Base-by-base conservation (phyloP, 2,329 filamentous ascomycete genomes). In the Xylariaceae sp. region DNA sequence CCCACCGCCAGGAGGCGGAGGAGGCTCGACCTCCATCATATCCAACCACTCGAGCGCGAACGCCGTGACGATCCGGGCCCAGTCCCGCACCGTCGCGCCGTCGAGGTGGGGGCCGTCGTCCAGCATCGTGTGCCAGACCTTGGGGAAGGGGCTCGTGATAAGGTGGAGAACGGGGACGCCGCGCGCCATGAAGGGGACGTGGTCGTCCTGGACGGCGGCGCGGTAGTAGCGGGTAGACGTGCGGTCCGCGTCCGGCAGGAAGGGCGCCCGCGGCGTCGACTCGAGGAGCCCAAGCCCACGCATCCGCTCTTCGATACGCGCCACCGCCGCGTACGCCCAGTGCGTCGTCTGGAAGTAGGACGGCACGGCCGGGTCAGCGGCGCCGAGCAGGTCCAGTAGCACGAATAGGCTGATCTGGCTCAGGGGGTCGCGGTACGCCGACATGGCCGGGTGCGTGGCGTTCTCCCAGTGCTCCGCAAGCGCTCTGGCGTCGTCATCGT, bases 1-100 rank as follows among this genome's bases (percentile, higher is more conserved):
- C 7, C 9, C 5, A 37, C 3, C 32, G 14, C 9, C 12, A 37
- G 12, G 5, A 7, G 3, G 9, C 7, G 6, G 26, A 37, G 32
- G 32, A 12, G 73, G 69, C 53, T 71, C 67, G 6, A 75, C 69
- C 59, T 75, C 72, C 70, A 73, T 75, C 68, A 93, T 75, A 64
- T 92, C 90, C 78, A 95, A 80, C 89, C 90, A 95, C 70, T 93
- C 90, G 3, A 88, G 82, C 44, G 84, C 81, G 74, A 95, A 95
- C 0, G 85, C 89, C 0, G 87, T 85, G 2, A 90, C 78, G 29
- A 95, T 82, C 65, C 81, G 82, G 18, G 87, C 81, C 90, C 90
- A 95, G 71, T 95, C 90, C 67, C 89, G 81, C 23, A 90, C 85
- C 0, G 88, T 90, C 16, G 82, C 76, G 63, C 85, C 77, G 70